Evolutionary conservation across 2,329 filamentous ascomycete species (phyloP), one percentile per base, ranked within the genome.

Genomic region (Pseudopithomyces chartarum): DNA sequence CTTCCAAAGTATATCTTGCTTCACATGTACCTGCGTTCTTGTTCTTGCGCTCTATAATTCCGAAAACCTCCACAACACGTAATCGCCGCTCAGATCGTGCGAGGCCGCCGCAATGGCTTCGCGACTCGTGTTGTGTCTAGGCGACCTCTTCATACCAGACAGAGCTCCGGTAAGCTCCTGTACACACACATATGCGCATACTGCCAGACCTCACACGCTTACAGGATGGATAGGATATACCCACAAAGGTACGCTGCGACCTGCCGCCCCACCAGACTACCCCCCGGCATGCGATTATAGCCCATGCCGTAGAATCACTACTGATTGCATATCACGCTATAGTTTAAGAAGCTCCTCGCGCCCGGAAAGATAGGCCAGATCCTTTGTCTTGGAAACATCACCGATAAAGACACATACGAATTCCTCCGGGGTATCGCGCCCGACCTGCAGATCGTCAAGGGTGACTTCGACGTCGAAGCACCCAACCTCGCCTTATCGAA

Each of bases 381-480:
- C 56, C 80, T 85, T 54, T 85, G 83, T 65, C 77, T 85, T 3
- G 83, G 83, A 55, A 85, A 85, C 69, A 80, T 85, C 50, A 85
- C 83, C 63, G 81, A 82, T 57, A 81, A 82, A 65, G 81, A 82
- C 62, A 84, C 82, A 51, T 84, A 82, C 75, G 77, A 82, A 56
- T 85, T 84, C 77, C 81, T 85, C 12, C 81, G 82, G 55, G 73
- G 73, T 58, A 79, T 85, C 54, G 81, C 83, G 5, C 82, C 83
- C 4, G 87, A 90, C 68, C 80, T 90, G 39, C 87, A 90, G 65
- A 84, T 90, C 65, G 87, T 90, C 62, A 88, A 88, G 70, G 87
- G 87, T 54, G 86, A 89, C 72, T 89, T 87, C 72, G 87, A 90
- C 69, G 85, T 87, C 60, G 86, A 89, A 51, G 84, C 87, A n/a